Evolutionary conservation across 1,139 yeast genomes (phyloP).

Genomic region (Blastobotrys apis): DNA sequence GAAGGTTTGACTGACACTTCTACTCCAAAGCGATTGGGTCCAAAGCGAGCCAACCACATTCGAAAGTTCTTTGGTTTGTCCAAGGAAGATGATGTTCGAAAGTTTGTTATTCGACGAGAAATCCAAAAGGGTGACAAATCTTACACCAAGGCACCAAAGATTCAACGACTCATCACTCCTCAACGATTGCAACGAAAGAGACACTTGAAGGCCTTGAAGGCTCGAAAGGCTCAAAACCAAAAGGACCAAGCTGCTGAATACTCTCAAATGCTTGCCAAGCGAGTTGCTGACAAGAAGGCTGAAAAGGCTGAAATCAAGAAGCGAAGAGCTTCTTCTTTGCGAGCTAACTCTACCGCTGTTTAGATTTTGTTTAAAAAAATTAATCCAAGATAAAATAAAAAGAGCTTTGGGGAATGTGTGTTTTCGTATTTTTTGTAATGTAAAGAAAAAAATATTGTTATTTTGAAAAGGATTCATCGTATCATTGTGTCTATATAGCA

Average conservation of each 20-base stretch:
- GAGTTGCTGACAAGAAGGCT: slow-evolving; percentile 96
- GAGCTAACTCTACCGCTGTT: slow-evolving; percentile 39
- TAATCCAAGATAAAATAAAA: too few species aligned
- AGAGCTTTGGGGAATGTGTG: too few species aligned
- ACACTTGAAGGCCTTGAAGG: slow-evolving; percentile 89
- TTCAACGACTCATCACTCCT: slow-evolving; percentile 99
- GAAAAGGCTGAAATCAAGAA: slow-evolving; percentile 96
- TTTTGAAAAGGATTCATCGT: too few species aligned
- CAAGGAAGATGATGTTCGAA: slow-evolving; percentile 93
- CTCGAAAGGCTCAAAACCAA: slow-evolving; percentile 96
- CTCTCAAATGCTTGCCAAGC: slow-evolving; percentile 97
- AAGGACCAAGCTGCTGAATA: slow-evolving; percentile 99
- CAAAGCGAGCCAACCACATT: slow-evolving; percentile 99
- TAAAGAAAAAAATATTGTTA: background rate
- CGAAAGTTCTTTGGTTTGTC: slow-evolving; percentile 98
- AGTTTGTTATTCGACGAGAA: slow-evolving; percentile 98
- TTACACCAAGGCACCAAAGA: slow-evolving; percentile 99
- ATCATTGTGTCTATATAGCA: too few species aligned
- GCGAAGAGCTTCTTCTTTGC: slow-evolving; percentile 99
- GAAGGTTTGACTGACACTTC: slow-evolving; percentile 93
- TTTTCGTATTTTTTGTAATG: slow-evolving; percentile 1
- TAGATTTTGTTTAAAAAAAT: slow-evolving; percentile 9
- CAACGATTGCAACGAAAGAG: slow-evolving; percentile 99
- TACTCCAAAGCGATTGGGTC: slow-evolving; percentile 98
- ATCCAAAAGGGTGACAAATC: slow-evolving; percentile 97